Base-by-base conservation (phyloP, 2,329 filamentous ascomycete species). In the Elsinoe batatas region DNA sequence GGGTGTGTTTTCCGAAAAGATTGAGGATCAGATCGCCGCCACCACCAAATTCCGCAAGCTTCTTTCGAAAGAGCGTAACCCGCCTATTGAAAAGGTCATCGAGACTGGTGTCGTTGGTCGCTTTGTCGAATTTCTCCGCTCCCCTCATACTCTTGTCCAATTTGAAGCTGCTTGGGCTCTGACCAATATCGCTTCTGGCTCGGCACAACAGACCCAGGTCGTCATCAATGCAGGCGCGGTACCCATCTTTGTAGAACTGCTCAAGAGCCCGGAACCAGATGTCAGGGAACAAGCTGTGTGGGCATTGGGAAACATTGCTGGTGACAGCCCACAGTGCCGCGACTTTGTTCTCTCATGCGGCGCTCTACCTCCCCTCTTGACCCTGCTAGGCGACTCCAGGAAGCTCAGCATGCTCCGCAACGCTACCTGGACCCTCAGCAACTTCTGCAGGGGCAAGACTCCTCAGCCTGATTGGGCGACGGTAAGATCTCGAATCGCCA, bases 331-430 rank as follows among this genome's bases (percentile, higher is more conserved):
- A 61, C 84, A 89, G 67, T 98, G 93, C 82, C 85, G 93, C 67
- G 93, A 98, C 73, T 98, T 95, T 70, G 93, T 98, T 58, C 81
- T 98, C 57, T 84, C 85, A 71, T 89, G 88, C 62, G 91, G 91
- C 66, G 93, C 93, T 60, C 82, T 98, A 53, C 89, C 89, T 72
- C 93, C 93, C 53, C 80, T 98, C 57, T 82, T 98, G 57, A 82
- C 83, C 67, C 81, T 98, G 43, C 83, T 98, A 57, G 91, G 91
- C 55, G 93, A 98, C 72, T 96, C 93, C 77, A 90, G 93, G 68
- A 98, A 98, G 80, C 79, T 98, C 57, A 97, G 91, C 80, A 98
- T 98, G 93, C 84, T 98, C 53, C 83, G 93, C 64, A 98, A 98
- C 71, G 93, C 93, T 35, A 98, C 93, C 20, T 98, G 93, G 93